Conservation (phyloP, 495 filamentous ascomycete genomes). For the Penicillium cosmopolitanum region DNA sequence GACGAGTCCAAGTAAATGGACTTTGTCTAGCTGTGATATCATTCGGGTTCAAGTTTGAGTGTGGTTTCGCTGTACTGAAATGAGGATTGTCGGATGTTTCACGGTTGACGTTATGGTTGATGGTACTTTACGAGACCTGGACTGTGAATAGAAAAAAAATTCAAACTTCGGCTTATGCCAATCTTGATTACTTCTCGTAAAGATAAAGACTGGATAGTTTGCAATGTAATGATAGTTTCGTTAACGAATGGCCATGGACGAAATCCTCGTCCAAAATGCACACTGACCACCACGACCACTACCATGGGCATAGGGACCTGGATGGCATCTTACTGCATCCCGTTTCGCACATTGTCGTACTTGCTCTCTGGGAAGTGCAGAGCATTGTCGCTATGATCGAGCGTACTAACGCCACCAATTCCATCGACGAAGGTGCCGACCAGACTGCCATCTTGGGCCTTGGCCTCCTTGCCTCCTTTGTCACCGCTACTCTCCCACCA, state of each 20-base stretch:
- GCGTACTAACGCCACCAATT: slow-evolving; percentile 46
- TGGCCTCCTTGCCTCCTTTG: slow-evolving; percentile 49
- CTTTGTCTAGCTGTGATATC: slow-evolving; percentile 22
- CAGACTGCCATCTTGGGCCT: slow-evolving; percentile 59
- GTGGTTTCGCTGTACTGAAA: slow-evolving; percentile 23
- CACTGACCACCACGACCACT: background rate
- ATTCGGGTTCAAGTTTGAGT: slow-evolving; percentile 27
- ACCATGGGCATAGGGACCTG: no score
- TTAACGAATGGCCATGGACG: background rate
- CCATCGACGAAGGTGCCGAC: slow-evolving; percentile 60
- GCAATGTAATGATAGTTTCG: background rate
- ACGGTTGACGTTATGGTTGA: slow-evolving; percentile 29
- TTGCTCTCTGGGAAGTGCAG: slow-evolving; percentile 72
- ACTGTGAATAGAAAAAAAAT: slow-evolving; percentile 33
- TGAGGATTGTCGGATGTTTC: slow-evolving; percentile 25
- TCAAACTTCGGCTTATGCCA: slow-evolving; percentile 20
- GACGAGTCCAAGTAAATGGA: slow-evolving; percentile 72
- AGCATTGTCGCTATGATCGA: slow-evolving; percentile 70
- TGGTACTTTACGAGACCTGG: slow-evolving; percentile 20
- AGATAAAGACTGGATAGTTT: slow-evolving; percentile 9
- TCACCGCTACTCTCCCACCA: slow-evolving; percentile 95
- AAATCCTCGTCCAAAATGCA: slow-evolving; percentile 4
- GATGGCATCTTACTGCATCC: slow-evolving; percentile 30
- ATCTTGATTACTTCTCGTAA: slow-evolving; percentile 17
- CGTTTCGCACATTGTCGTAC: slow-evolving; percentile 74